Conservation (phyloP, 2,329 filamentous ascomycete species). For the Trichophyton rubrum region DNA sequence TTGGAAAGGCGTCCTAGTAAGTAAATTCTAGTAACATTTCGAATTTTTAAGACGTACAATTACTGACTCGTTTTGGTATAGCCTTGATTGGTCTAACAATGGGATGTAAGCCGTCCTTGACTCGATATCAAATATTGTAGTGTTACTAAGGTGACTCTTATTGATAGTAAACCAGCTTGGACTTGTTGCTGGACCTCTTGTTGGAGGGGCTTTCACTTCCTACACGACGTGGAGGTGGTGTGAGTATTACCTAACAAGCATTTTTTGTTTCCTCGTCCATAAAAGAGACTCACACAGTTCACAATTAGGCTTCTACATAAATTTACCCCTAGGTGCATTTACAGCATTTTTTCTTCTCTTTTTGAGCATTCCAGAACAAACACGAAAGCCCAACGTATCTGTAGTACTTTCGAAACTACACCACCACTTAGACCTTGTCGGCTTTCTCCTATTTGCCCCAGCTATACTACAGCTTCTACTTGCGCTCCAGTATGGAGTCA, state of each 20-base stretch:
- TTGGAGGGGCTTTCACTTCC: slow-evolving; percentile 33
- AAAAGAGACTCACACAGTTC: not conserved
- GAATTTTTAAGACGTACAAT: not conserved
- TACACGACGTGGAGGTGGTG: slow-evolving; percentile 32
- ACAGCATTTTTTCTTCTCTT: slow-evolving; percentile 19
- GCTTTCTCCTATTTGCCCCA: slow-evolving; percentile 26
- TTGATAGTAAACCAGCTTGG: slow-evolving; percentile 22
- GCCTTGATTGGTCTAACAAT: not conserved
- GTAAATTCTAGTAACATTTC: not conserved
- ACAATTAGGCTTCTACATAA: slow-evolving; percentile 26
- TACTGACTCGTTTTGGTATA: not conserved
- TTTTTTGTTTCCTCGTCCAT: not conserved
- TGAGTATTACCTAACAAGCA: slow-evolving; percentile 11
- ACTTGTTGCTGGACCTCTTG: slow-evolving; percentile 27
- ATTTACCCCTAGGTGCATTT: slow-evolving; percentile 25
- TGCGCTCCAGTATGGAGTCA: slow-evolving; percentile 28
- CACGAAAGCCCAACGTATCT: slow-evolving; percentile 13
- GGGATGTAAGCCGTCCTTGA: not conserved
- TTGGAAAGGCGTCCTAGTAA: not conserved
- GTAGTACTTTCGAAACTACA: slow-evolving; percentile 18
- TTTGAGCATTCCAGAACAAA: slow-evolving; percentile 20
- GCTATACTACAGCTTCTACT: slow-evolving; percentile 26
- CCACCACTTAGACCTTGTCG: slow-evolving; percentile 25
- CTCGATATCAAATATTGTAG: not conserved
- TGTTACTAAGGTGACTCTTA: slow-evolving; percentile 8